Percentiles rank a stretch among this genome's conserved stretches.
Evolutionary conservation across 257 asterid genomes (phyloP).

Genomic region (Plantago ovata): DNA sequence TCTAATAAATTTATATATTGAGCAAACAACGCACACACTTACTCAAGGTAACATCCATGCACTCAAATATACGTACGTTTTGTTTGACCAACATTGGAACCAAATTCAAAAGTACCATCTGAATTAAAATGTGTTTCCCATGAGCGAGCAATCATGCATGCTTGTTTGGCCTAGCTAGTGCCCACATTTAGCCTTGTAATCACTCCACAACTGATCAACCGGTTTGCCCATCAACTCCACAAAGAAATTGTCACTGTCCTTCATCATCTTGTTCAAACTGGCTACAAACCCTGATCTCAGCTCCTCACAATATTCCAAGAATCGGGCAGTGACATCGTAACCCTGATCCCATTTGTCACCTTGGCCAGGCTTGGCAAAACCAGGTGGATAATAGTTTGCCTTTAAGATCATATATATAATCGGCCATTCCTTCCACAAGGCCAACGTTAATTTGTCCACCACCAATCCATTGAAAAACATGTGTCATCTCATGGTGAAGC

Average conservation of each 20-base stretch:
- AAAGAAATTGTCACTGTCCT: slow-evolving; percentile 25
- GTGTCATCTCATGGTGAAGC: slow-evolving; percentile 42
- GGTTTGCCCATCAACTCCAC: slow-evolving; percentile 33
- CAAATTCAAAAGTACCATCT: too few species aligned
- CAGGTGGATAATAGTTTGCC: slow-evolving; percentile 24
- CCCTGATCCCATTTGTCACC: slow-evolving; percentile 47
- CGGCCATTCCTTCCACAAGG: slow-evolving; percentile 37
- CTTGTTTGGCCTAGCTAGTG: too few species aligned
- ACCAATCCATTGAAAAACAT: slow-evolving; percentile 45
- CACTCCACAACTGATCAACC: slow-evolving; percentile 35
- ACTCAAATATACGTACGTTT: too few species aligned
- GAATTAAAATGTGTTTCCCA: too few species aligned
- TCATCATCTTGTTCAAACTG: slow-evolving; percentile 37
- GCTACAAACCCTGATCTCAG: slow-evolving; percentile 37
- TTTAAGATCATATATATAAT: slow-evolving; percentile 29
- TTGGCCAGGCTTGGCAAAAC: slow-evolving; percentile 27
- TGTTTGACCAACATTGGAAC: too few species aligned
- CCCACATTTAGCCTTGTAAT: slow-evolving; percentile 32
- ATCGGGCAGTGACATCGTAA: slow-evolving; percentile 43
- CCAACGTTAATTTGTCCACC: slow-evolving; percentile 30
- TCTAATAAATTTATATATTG: too few species aligned
- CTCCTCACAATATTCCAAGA: too few species aligned
- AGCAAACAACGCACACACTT: too few species aligned
- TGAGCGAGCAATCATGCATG: too few species aligned
- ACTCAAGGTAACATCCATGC: too few species aligned